Base-by-base conservation (phyloP, 768 basidiomycete species). In the Naganishia randhawae region DNA sequence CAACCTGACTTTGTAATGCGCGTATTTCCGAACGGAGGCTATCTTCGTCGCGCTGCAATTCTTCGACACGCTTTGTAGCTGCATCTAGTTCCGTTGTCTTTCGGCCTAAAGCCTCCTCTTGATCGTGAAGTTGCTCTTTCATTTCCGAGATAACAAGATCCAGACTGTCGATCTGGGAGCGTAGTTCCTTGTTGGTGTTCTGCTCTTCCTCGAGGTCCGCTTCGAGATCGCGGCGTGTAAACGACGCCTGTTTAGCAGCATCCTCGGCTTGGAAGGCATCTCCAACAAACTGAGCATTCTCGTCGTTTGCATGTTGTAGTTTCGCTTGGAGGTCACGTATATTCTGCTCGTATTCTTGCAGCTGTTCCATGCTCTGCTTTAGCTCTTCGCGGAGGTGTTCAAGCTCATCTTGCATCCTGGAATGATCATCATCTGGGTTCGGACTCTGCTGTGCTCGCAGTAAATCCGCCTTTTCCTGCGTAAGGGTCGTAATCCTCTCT, bases 181-280 rank as follows among this genome's bases (percentile, higher is more conserved):
- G 57, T 10, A 61, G 57, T 6, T 13, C 22, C 11, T 13, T 39
- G 16, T 25, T 61, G 19, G 57, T 41, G 19, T 11, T 25, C 10
- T 39, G 33, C 39, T 61, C 37, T n/a, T 41, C n/a, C 22, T 61
- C 37, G 8, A 61, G 37, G 37, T 61, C 57, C 8, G 57, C 37
- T 41, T 61, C 57, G 1, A 61, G 16, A 29, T 25, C 25, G 10
- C 39, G 57, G 14, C 37, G 57, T 1, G 57, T 41, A 13, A 61
- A 19, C 9, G 57, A 41, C 3, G 57, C 57, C 22, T 39, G 9
- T 19, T 61, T 61, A n/a, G 57, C 57, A 3, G 57, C 29, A 41
- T 61, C 57, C 11, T 61, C 57, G 7, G 57, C 57, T 29, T 61
- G 57, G 57, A 61, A 61, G 9, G 57, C 57, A 11, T 61, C 57